Evolutionary conservation across 163 green algal species (phyloP), one percentile per base, ranked within the genome.

Genomic region (Chloromonas sp.): DNA sequence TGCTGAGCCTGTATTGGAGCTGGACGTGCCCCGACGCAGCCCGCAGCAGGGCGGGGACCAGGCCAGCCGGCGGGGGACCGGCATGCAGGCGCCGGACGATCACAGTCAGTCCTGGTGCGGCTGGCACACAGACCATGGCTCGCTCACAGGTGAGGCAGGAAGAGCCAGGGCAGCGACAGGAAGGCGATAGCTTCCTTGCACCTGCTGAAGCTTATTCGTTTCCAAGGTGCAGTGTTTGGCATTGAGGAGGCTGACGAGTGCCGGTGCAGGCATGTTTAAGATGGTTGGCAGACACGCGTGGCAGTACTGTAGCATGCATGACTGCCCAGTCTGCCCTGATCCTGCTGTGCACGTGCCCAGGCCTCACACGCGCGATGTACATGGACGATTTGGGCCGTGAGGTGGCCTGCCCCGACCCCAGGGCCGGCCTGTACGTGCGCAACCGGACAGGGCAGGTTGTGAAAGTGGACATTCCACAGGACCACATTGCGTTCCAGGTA

Each of bases 41-140:
- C 58, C 76, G 1, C 57, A 14, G 36, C 66, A 76, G 66, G 66
- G 66, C 5, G 11, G 66, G 66, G 66, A 11, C 66, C 66, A 76
- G 66, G 66, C 8, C 8, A 8, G 66, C 8, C 5, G 66, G 66
- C 66, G 66, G 66, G 11, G 66, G 8, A 76, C 8, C 66, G 11
- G 66, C 66, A 76, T n/a, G 11, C 60, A 57, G 60, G 2, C 0
- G 79, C 13, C 2, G 59, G 79, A 80, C 2, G n/a, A 84, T 60
- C 81, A 84, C 11, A 15, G 78, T n/a, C 61, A 84, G n/a, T 14
- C 14, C 5, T 98, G 95, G 95, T 98, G 95, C 85, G 95, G 92
- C 1, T 97, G 94, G 93, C 95, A 98, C 86, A 90, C 79, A 15
- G 95, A 98, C 82, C 93, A 97, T 79, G 94, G 96, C 66, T 92